These are phyloP conservation scores for Mucor racemosus DNA, from an alignment of 371 early-diverging fungal species.

Conservation along the genomic window DNA sequence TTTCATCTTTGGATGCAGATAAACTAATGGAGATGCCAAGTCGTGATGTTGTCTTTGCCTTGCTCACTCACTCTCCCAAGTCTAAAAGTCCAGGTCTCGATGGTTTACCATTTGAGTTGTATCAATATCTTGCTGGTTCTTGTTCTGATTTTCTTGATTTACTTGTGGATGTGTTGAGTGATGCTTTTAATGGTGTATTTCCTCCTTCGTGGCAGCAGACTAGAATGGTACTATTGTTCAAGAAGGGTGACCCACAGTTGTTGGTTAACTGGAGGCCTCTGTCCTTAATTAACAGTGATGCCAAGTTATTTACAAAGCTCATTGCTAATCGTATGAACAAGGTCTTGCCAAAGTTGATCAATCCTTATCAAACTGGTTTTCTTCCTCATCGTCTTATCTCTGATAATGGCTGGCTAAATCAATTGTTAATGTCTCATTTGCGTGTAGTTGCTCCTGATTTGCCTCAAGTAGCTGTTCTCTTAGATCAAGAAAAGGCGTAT, in stretches of 20 bases:
- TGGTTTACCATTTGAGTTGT: no score
- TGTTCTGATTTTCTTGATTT: conserved; percentile 13
- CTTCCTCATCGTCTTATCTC: conserved; percentile 22
- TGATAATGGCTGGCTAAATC: conserved; percentile 24
- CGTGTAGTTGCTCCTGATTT: neutral
- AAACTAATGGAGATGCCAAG: no score
- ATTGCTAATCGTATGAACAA: conserved; percentile 20
- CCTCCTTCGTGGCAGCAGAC: conserved; percentile 24
- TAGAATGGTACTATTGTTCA: conserved; percentile 23
- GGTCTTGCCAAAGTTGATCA: conserved; percentile 7
- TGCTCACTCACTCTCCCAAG: no score
- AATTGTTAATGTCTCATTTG: conserved; percentile 18
- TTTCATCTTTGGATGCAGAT: no score
- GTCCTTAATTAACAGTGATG: conserved; percentile 34
- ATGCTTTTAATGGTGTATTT: conserved; percentile 21
- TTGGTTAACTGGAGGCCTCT: conserved; percentile 35
- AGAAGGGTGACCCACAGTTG: conserved; percentile 24
- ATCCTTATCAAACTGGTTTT: conserved; percentile 24
- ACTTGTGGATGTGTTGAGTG: conserved; percentile 15
- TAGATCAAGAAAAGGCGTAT: conserved; percentile 12
- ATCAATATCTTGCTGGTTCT: no score
- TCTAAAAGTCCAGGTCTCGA: no score
- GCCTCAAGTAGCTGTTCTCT: neutral
- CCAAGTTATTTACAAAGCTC: conserved; percentile 30
- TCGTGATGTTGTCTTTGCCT: no score